Base-by-base conservation (phyloP, 176 grass and related monocot genomes). In the maize (Zea mays) region DNA sequence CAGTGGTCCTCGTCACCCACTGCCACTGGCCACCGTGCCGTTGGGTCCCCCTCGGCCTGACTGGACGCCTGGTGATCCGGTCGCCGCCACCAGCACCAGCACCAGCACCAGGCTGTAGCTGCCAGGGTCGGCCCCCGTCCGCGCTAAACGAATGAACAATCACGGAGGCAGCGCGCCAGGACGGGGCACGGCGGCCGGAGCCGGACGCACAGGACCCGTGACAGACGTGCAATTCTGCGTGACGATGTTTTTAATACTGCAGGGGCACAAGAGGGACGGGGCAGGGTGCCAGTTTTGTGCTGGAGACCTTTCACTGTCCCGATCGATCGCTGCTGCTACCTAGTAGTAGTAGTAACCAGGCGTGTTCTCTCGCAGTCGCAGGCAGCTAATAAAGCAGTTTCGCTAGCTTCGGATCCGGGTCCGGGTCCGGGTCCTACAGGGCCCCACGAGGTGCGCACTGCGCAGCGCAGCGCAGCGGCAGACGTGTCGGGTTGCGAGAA, bases 11-110 rank as follows among this genome's bases (percentile, higher is more conserved):
- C 10, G 14, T 46, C 44, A 8, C 3, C 2, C 57, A 10, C 20
- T 33, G 57, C 55, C 27, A 27, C 27, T 58, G 19, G 17, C 36
- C 40, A n/a, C n/a, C 17, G n/a, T 45, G 40, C 62, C 9, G 15
- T 16, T 40, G 65, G 79, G 84, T 81, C 78, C 6, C 58, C 19
- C 33, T 10, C 10, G 33, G 44, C 43, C 27, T 27, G 38, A 3
- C 82, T 84, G 82, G 43, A 4, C 35, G 44, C 65, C 82, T 84
- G 82, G 54, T 9, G 19, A 52, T 36, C 74, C 65, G 74, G 75
- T 71, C 69, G 69, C 69, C 68, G 12, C 39, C 39, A 49, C 60
- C 75, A 27, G 27, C 27, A 27, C 27, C 27, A 27, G 27, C 27
- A 27, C 27, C 27, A 27, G 27, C 27, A 45, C 48, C 27, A 39